These are phyloP conservation scores for Claviceps digitariae DNA, from an alignment of 2,329 filamentous ascomycete genomes.

Conservation along the genomic window DNA sequence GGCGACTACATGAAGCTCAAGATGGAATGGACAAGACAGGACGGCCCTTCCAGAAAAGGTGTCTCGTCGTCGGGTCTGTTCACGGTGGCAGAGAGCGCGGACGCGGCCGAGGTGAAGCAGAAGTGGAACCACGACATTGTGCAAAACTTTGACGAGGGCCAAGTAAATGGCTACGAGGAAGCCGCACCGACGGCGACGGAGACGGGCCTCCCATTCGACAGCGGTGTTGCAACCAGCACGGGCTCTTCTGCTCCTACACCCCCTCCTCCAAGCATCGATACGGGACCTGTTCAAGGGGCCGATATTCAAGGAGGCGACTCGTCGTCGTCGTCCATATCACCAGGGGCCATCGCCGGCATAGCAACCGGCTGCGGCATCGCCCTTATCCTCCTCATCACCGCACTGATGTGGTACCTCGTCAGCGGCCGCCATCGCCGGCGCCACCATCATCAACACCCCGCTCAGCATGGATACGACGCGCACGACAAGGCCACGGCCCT, in stretches of 20 bases:
- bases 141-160: neutral
- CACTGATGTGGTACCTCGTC: constrained; percentile 29
- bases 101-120: neutral
- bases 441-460: neutral
- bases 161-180: neutral
- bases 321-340: constrained; percentile 20
- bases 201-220: neutral
- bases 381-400: constrained; percentile 25
- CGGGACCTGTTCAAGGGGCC: neutral
- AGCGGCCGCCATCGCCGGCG: constrained; percentile 12
- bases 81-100: constrained; percentile 5
- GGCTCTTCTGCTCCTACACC: neutral
- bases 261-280: neutral
- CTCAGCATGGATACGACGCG: constrained; percentile 10
- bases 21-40: constrained; percentile 7
- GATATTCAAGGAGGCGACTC: too few relatives aligned
- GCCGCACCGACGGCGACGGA: too few relatives aligned
- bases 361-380: constrained; percentile 26
- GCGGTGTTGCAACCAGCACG: neutral
- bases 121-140: neutral
- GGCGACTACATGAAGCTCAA: constrained; percentile 7
- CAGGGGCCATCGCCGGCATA: constrained; percentile 34
- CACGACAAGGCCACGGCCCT: constrained; percentile 22
- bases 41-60: neutral
- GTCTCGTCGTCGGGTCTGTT: constrained; percentile 9